Evolutionary conservation across 352 stramenopile genomes (phyloP), one percentile per base, ranked within the genome.

Genomic region (Globisporangium canariense): DNA sequence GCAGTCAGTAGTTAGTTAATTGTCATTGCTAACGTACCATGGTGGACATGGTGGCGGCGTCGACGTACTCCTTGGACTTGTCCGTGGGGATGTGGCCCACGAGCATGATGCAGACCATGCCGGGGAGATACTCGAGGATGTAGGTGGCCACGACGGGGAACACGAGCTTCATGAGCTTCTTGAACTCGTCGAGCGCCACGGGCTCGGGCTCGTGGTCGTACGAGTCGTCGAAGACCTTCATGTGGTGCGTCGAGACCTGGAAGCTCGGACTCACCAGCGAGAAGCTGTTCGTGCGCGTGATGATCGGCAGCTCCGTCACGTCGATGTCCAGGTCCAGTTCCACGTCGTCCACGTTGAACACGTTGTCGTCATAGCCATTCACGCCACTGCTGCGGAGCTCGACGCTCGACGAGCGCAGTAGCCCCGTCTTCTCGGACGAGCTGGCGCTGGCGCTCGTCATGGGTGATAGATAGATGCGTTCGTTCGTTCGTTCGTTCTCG

Each of bases 81-180:
- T 73, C 64, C 10, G 79, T 84, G 38, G 88, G 55, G 13, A 92
- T 74, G 57, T 92, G 81, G 16, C 83, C 81, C 0, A 81, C 79
- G n/a, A 89, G 73, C 53, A 89, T 79, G 55, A 83, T 83, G 54
- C 75, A 86, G 18, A 78, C 82, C 47, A 89, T 76, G 18, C 79
- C 75, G 1, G 78, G 76, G 14, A 84, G 52, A 51, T 67, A 76
- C 59, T 79, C 72, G 38, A 76, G 65, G 28, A 76, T 32, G 68
- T 59, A 68, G 3, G 40, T 53, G 28, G 55, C 64, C 25, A 62
- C 55, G 28, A 86, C 77, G 1, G 75, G 79, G 52, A 78, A 78
- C 14, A 77, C 70, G 16, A 89, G 70, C n/a, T 63, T 62, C 7
- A 86, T 57, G 41, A 89, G 49, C 56, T 76, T 78, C 34, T 56